Evolutionary conservation across 2,329 filamentous ascomycete species (phyloP), one percentile per base, ranked within the genome.

Genomic region (Calonectria henricotiae): DNA sequence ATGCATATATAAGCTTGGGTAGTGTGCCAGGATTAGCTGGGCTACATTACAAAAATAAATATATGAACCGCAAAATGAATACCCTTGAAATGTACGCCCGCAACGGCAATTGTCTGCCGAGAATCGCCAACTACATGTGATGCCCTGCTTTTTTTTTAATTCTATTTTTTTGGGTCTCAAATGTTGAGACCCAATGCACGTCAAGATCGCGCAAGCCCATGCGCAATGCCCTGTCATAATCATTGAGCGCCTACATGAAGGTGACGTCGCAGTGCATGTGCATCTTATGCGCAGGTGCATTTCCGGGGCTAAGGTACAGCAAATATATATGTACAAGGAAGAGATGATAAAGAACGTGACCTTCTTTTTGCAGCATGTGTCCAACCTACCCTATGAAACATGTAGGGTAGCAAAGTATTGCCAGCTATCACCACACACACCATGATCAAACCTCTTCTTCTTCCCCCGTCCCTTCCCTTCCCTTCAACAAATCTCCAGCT

Each of bases 321-420:
- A 55, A 32, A 63, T 32, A 55, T n/a, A 6, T 44, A 67, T 67
- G 35, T 70, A 67, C 58, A 67, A 12, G 37, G n/a, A 60, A 65
- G 44, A 69, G 51, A 46, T 23, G 23, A 12, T 51, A 43, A 20
- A 49, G 30, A 30, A 47, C 25, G 46, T 32, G 15, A 25, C 23
- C 25, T 44, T 23, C 15, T 51, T 44, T 17, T 23, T 44, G 32
- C 39, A 43, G 25, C 35, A 20, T 7, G 12, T 23, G 6, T 30
- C 37, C 11, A 46, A 46, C 20, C 20, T n/a, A 3, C 25, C 9
- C 15, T 43, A 25, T 61, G 43, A 51, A 62, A 68, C 44, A n/a
- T 60, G 62, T 30, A 49, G 54, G 25, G 49, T 46, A 54, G 51
- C 46, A 55, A 15, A 32, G 17, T 25, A 43, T 61, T 23, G 6